Percentiles rank a stretch among this genome's conserved stretches.
These are phyloP conservation scores for Salix dunnii DNA, from an alignment of 345 rosid genomes.

Conservation along the genomic window DNA sequence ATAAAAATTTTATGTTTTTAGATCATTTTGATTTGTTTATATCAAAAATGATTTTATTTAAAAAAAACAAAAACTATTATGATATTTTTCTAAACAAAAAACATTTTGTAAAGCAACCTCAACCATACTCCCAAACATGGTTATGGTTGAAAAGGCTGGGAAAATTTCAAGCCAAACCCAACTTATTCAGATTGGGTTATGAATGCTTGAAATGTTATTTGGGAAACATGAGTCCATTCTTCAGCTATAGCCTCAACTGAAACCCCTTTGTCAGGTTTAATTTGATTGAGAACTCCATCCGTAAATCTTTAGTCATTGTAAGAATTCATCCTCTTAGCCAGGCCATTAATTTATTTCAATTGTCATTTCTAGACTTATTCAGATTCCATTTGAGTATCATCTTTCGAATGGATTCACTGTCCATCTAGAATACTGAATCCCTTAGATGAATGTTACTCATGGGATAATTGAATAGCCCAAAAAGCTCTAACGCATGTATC, in stretches of 20 bases:
- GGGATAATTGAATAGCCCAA: conserved; percentile 1
- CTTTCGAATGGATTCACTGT: not conserved
- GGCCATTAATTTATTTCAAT: not conserved
- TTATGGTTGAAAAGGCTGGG: not conserved
- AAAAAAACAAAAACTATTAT: too few species aligned
- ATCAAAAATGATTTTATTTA: too few species aligned
- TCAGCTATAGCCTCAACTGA: not conserved
- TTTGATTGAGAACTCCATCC: not conserved
- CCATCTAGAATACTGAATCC: not conserved
- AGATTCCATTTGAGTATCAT: not conserved
- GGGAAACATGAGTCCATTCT: not conserved
- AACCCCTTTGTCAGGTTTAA: not conserved
- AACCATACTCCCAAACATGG: too few species aligned
- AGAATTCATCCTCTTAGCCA: not conserved
- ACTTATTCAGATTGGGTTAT: not conserved
- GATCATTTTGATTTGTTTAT: too few species aligned
- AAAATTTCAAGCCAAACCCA: not conserved
- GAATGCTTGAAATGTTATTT: not conserved
- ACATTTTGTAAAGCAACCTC: too few species aligned
- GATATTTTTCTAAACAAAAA: too few species aligned
- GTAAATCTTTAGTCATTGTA: not conserved
- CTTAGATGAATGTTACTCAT: conserved; percentile 1
- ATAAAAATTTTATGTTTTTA: too few species aligned
- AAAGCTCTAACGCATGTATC: conserved; percentile 2
- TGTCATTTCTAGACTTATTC: not conserved